Base-by-base conservation (phyloP, 2,329 filamentous ascomycete species). In the Epicoccum sorghinum region DNA sequence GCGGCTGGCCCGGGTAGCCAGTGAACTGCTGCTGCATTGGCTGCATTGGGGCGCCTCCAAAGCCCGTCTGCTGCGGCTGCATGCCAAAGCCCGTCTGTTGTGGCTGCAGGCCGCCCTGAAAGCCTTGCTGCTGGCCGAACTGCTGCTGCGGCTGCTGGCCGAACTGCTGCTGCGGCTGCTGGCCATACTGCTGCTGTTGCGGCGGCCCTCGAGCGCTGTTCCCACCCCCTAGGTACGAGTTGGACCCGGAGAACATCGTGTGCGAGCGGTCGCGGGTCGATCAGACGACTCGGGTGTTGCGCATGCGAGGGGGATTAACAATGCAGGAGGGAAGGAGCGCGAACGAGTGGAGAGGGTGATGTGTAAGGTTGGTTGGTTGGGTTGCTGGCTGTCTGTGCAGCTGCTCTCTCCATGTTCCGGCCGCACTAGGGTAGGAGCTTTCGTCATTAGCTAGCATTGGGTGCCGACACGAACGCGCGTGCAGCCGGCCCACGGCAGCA, bases 211-310 rank as follows among this genome's bases (percentile, higher is more conserved):
- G 89, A 74, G 89, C 85, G 80, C 83, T 89, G 73, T 88, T 91
- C 75, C 83, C 85, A 78, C 87, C 89, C 77, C 91, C 91, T 69
- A 96, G 79, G 77, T 88, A 97, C 61, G 90, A 88, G 80, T 90
- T 96, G 64, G 91, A 90, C 75, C 89, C 91, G 64, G 91, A 95
- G 80, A 91, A 98, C 93, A 97, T 97, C 77, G 70, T 72, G 67
- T 55, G 57, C 60, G 59, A 58, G 57, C 39, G 55, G 25, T 60
- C 65, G 62, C 62, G 59, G 52, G 59, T 61, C 52, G 59, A 57
- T 57, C 55, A 49, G 45, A 47, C 48, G 46, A 51, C 35, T 50
- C 37, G 37, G 24, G 51, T 58, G 55, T 52, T 55, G 57, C 62
- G 60, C 66, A 70, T 69, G 58, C 60, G 59, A 42, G 52, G 23